These are phyloP conservation scores for Epipyxis sp. DNA, from an alignment of 108 stramenopile genomes.

Conservation along the genomic window DNA sequence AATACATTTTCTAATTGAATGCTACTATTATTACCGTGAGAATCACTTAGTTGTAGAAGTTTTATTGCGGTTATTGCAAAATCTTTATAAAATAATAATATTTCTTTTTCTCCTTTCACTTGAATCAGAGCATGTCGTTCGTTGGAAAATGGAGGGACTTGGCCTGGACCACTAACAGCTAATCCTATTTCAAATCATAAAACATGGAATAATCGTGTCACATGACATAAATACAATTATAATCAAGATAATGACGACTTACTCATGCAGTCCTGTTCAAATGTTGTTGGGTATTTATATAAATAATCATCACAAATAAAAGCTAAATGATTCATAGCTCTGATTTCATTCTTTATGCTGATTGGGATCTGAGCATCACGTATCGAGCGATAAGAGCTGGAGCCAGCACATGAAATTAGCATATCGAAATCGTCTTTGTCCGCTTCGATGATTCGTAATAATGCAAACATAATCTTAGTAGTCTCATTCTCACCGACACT, in stretches of 20 bases:
- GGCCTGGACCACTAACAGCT: background rate
- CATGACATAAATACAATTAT: background rate
- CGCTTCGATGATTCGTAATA: conserved; percentile 48
- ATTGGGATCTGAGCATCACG: conserved; percentile 7
- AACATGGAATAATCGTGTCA: background rate
- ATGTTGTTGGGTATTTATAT: conserved; percentile 41
- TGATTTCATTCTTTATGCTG: conserved; percentile 42
- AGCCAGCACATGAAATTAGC: background rate
- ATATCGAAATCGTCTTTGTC: conserved; percentile 19
- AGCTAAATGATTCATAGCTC: conserved; percentile 35
- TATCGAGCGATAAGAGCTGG: conserved; percentile 10
- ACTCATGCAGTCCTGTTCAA: conserved; percentile 38
- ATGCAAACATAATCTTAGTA: conserved; percentile 71
- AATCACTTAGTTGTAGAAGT: background rate
- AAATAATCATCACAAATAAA: conserved; percentile 28
- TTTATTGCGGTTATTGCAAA: background rate
- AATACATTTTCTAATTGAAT: conserved; percentile 1
- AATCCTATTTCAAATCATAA: background rate
- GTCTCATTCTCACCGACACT: conserved; percentile 94
- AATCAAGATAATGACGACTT: conserved; percentile 31
- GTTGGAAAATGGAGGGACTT: conserved; percentile 42
- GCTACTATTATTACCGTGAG: too few species aligned
- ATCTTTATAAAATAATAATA: conserved; percentile 33
- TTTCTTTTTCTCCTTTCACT: conserved; percentile 50
- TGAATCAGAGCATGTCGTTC: conserved; percentile 49